Base-by-base conservation (phyloP, 805 yeast species). In the Yamadazyma sp. region DNA sequence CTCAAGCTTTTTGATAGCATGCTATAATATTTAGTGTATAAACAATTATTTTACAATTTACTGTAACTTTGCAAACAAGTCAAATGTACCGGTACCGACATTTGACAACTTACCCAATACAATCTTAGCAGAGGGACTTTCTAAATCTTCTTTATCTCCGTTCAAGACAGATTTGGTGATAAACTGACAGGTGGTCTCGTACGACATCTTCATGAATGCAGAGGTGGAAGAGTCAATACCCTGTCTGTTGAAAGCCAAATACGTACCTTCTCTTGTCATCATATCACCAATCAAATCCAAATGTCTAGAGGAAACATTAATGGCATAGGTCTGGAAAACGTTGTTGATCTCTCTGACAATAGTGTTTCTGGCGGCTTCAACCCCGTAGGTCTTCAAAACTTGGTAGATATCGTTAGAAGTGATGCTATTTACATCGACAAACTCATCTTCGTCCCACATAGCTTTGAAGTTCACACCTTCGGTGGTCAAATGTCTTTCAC, bases 181-280 rank as follows among this genome's bases (percentile, higher is more conserved):
- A 75, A 93, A 93, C 65, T 87, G 95, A 71, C 96, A 89, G 1
- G 99, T 93, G 30, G 99, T 93, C 70, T 93, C 99, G 64, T 89
- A 93, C 40, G 96, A 88, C 99, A 93, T 93, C 73, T 93, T 93
- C 90, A 88, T 84, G 72, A 93, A 87, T 12, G 98, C 85, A 6
- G 98, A 90, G 1, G 97, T 89, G 10, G 93, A 79, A 1, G 95
- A 77, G 62, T 93, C 98, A 60, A 95, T 90, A 64, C 99, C 99
- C 69, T 88, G 96, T 74, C 99, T 86, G 66, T 88, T 90, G 74
- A 93, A 93, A 17, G 99, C 96, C 59, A 91, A 69, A 59, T 90
- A 93, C 2, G 95, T 78, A 56, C 99, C 99, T 66, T 93, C 98
- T 65, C 99, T 81, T 4, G 99, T 93, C 99, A 93, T 93, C 88